A percentile compares a stretch with the other conserved stretches of the same genome.
These are phyloP conservation scores for Primulina huaijiensis DNA, from an alignment of 257 asterid species.

Conservation along the genomic window DNA sequence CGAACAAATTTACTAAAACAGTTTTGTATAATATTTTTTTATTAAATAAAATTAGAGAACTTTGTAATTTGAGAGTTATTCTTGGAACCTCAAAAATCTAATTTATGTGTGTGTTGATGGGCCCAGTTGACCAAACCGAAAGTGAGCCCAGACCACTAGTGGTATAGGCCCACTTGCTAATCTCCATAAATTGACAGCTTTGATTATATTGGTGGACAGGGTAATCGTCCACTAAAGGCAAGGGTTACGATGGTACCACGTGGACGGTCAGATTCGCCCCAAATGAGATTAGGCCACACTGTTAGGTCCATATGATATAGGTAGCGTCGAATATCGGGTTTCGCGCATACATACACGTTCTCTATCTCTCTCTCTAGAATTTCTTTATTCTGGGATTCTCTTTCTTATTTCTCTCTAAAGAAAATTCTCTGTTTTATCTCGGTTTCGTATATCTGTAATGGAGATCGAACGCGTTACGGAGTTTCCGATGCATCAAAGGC, in stretches of 20 bases:
- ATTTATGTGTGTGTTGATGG: no score
- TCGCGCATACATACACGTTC: neutral
- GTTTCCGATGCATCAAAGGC: slow-evolving; percentile 75
- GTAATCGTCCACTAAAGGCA: slow-evolving; percentile 32
- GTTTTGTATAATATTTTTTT: no score
- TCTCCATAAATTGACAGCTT: no score
- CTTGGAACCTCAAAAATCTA: no score
- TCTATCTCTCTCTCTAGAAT: slow-evolving; percentile 22
- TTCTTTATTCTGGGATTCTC: neutral
- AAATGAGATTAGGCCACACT: slow-evolving; percentile 26
- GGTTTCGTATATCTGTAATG: slow-evolving; percentile 39
- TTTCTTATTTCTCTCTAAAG: neutral
- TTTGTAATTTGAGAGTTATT: no score
- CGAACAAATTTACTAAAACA: no score
- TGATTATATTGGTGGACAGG: neutral
- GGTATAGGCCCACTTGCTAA: no score
- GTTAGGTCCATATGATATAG: slow-evolving; percentile 36
- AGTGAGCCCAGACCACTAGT: neutral
- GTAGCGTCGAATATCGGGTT: slow-evolving; percentile 20
- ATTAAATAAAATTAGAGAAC: no score
- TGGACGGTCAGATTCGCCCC: slow-evolving; percentile 38
- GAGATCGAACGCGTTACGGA: slow-evolving; percentile 94
- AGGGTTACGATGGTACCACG: slow-evolving; percentile 34
- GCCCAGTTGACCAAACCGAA: neutral
- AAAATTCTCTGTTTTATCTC: slow-evolving; percentile 22